phyloP scores from a whole-genome alignment of 1,284 basidiomycete genomes.

The Hymenochaete sp. region DNA sequence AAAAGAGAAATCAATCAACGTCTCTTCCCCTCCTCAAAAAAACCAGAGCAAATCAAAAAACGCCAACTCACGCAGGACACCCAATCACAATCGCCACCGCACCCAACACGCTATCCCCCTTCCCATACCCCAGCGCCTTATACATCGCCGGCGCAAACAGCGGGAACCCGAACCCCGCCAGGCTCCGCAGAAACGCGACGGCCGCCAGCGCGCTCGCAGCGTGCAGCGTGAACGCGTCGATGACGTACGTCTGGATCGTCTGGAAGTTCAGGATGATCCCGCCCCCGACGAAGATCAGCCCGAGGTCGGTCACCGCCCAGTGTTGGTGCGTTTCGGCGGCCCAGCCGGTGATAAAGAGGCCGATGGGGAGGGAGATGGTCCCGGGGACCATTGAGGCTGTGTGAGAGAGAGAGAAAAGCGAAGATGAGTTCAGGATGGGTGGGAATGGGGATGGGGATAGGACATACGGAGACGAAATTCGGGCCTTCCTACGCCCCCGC shows the following conservation, averaged over 20 bases:
- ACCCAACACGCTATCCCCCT: constrained; percentile 54
- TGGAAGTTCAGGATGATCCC: constrained; percentile 51
- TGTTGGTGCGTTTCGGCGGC: constrained; percentile 42
- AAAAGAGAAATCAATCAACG: neutral
- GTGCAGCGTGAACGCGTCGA: constrained; percentile 58
- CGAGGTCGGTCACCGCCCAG: constrained; percentile 64
- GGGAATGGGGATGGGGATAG: neutral
- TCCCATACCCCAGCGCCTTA: constrained; percentile 51
- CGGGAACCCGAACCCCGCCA: constrained; percentile 60
- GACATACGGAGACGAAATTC: constrained; percentile 47
- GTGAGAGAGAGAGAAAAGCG: neutral
- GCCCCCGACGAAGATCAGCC: constrained; percentile 45
- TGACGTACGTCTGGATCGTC: constrained; percentile 52
- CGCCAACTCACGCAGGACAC: constrained; percentile 48
- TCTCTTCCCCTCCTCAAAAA: no score
- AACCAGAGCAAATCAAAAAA: neutral
- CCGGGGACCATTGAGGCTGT: constrained; percentile 54
- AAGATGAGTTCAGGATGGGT: neutral
- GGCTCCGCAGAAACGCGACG: constrained; percentile 45
- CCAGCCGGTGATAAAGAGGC: constrained; percentile 62
- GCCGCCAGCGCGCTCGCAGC: constrained; percentile 60
- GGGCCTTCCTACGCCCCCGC: constrained; percentile 47
- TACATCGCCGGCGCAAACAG: constrained; percentile 63
- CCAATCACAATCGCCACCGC: constrained; percentile 46
- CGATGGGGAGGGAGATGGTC: constrained; percentile 44